Evolutionary conservation across 1,284 basidiomycete genomes (phyloP).

Genomic region (Sporisorium graminicola): DNA sequence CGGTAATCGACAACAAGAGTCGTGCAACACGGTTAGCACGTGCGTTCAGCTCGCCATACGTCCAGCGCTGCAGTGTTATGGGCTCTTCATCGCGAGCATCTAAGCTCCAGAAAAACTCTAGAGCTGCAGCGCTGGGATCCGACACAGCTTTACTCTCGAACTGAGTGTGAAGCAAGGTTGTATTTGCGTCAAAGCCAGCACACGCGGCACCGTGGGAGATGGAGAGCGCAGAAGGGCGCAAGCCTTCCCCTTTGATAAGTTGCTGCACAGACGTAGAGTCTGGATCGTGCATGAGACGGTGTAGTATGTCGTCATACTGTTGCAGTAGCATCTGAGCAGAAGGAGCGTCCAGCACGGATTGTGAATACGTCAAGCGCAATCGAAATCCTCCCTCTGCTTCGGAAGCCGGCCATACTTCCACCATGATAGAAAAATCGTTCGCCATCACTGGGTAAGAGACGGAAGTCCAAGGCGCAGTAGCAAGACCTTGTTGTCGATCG

Average conservation of each 20-base stretch:
- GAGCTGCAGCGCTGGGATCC: constrained; percentile 5
- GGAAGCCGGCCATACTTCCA: constrained; percentile 22
- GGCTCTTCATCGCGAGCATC: neutral
- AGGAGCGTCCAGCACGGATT: constrained; percentile 11
- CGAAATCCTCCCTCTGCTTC: neutral
- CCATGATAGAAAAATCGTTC: constrained; percentile 35
- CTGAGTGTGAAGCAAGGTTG: constrained; percentile 11
- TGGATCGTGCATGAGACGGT: constrained; percentile 7
- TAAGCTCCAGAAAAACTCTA: constrained; percentile 10
- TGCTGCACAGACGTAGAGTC: constrained; percentile 9
- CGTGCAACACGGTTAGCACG: constrained; percentile 6
- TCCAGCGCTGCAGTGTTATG: constrained; percentile 5
- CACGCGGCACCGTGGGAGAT: neutral
- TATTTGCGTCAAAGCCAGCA: neutral
- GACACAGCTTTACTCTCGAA: constrained; percentile 13
- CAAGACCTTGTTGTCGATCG: neutral
- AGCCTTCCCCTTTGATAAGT: constrained; percentile 7
- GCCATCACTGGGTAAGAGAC: constrained; percentile 26
- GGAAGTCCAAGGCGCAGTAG: constrained; percentile 6
- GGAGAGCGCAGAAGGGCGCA: constrained; percentile 5
- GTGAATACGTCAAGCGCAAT: constrained; percentile 19
- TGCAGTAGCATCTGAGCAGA: constrained; percentile 17
- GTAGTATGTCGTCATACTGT: constrained; percentile 20
- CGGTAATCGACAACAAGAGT: constrained; percentile 12
- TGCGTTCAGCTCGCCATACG: constrained; percentile 17